Conservation (phyloP, 1,284 basidiomycete species). For the Pseudozyma thailandica region DNA sequence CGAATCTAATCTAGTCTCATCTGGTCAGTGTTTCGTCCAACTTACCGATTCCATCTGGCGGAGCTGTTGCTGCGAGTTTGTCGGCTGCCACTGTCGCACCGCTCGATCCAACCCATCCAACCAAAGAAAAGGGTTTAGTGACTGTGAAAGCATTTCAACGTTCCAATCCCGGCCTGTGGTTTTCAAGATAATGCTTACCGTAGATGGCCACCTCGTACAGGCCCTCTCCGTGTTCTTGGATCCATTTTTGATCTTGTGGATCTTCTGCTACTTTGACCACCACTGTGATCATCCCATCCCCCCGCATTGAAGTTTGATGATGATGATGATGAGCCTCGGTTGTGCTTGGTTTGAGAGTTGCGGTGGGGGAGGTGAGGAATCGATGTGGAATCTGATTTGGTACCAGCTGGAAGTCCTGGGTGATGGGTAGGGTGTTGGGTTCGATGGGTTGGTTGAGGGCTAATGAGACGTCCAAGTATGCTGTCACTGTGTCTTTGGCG, state of each 20-base stretch:
- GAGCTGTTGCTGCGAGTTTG: conserved; percentile 27
- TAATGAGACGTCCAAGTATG: conserved; percentile 29
- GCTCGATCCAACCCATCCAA: too few relatives aligned
- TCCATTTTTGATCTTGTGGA: conserved; percentile 38
- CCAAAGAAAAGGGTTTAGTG: too few relatives aligned
- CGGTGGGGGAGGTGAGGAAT: conserved; percentile 9
- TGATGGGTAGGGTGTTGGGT: conserved; percentile 28
- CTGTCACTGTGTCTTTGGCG: conserved; percentile 17
- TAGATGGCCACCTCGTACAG: conserved; percentile 51
- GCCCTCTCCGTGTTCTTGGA: conserved; percentile 45
- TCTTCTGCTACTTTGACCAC: conserved; percentile 44
- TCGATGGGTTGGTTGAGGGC: conserved; percentile 33
- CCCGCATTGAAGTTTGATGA: conserved; percentile 6
- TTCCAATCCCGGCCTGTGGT: too few relatives aligned
- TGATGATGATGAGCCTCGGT: conserved; percentile 15
- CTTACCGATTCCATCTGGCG: conserved; percentile 50
- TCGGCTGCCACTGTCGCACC: conserved; percentile 37
- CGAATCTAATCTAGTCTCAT: too few relatives aligned
- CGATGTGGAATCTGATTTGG: conserved; percentile 34
- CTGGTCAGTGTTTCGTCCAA: too few relatives aligned
- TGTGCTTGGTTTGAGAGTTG: conserved; percentile 15
- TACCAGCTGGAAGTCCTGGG: conserved; percentile 21
- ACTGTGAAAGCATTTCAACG: background rate
- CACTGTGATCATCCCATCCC: conserved; percentile 16
- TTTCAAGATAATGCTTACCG: conserved; percentile 7